A percentile compares a stretch with the other conserved stretches of the same genome.
phyloP scores from a whole-genome alignment of 2,329 filamentous ascomycete species.

The Trichoderma aggressivum region DNA sequence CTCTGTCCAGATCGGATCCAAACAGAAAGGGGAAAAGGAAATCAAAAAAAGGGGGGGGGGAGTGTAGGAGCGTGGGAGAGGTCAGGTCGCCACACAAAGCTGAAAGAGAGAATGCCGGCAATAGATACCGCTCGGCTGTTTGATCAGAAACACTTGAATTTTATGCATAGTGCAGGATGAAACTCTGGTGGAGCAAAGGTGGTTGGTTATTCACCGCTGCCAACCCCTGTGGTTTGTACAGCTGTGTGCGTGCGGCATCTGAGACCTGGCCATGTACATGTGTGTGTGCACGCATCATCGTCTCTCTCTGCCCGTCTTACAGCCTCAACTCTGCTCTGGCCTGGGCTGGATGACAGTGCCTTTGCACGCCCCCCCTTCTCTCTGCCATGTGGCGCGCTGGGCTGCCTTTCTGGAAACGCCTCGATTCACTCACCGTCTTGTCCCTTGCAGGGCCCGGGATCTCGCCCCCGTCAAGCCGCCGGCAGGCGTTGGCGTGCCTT shows the following conservation, averaged over 20 bases:
- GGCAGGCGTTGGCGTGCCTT: slow-evolving; percentile 8
- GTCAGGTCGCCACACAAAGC: background rate
- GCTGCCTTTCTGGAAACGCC: slow-evolving; percentile 17
- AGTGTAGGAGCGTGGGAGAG: background rate
- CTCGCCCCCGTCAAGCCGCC: slow-evolving; percentile 7
- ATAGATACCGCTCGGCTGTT: slow-evolving; percentile 8
- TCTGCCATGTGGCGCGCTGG: slow-evolving; percentile 5
- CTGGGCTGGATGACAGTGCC: background rate
- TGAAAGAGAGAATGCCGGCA: slow-evolving; percentile 4
- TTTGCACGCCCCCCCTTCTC: background rate
- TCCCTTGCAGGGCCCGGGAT: slow-evolving; percentile 15
- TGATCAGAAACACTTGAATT: background rate
- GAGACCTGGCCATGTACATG: background rate
- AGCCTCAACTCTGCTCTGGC: background rate
- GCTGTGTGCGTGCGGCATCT: slow-evolving; percentile 1
- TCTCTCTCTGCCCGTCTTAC: background rate
- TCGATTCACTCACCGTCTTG: background rate
- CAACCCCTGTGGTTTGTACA: background rate
- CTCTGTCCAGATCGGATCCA: background rate
- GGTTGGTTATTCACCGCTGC: slow-evolving; percentile 7
- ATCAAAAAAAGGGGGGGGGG: background rate
- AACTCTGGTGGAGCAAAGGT: slow-evolving; percentile 6
- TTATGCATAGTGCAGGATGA: slow-evolving; percentile 17
- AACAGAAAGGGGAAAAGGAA: background rate
- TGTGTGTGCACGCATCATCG: background rate